Percentiles rank a stretch among this genome's conserved stretches.
Conservation (phyloP, 805 yeast genomes). For the Metschnikowia reukaufii region DNA sequence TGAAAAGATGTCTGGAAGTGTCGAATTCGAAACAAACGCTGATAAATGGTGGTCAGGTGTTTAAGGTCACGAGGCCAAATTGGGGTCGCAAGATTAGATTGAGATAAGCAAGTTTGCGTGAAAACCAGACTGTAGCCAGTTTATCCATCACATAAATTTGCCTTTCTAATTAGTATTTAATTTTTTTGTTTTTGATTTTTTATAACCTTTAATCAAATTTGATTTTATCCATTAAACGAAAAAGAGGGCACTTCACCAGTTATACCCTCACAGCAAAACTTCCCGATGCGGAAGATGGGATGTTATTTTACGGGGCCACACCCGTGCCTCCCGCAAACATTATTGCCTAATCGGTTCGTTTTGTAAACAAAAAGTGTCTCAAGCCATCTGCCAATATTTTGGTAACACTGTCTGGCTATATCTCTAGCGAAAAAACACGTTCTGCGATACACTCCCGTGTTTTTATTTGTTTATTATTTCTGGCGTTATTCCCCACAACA, state of each 20-base stretch:
- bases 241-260: no score
- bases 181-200: no score
- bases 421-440: neutral
- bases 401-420: neutral
- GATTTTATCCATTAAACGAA: neutral
- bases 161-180: no score
- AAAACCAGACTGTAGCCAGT: no score
- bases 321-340: constrained; percentile 6
- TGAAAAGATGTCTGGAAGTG: constrained; percentile 12
- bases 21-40: constrained; percentile 10
- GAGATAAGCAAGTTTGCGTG: neutral
- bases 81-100: no score
- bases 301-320: neutral
- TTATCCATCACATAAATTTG: neutral
- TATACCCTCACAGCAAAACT: neutral
- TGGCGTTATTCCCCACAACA: neutral
- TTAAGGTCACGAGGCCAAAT: neutral
- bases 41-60: constrained; percentile 17
- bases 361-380: constrained; percentile 16
- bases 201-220: no score
- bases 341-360: constrained; percentile 15
- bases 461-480: neutral
- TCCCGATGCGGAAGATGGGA: neutral
- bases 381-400: neutral
- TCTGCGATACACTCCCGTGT: neutral